A percentile compares a stretch with the other conserved stretches of the same genome.
These are phyloP conservation scores for Beauveria varroae DNA, from an alignment of 2,329 filamentous ascomycete genomes.

Conservation along the genomic window DNA sequence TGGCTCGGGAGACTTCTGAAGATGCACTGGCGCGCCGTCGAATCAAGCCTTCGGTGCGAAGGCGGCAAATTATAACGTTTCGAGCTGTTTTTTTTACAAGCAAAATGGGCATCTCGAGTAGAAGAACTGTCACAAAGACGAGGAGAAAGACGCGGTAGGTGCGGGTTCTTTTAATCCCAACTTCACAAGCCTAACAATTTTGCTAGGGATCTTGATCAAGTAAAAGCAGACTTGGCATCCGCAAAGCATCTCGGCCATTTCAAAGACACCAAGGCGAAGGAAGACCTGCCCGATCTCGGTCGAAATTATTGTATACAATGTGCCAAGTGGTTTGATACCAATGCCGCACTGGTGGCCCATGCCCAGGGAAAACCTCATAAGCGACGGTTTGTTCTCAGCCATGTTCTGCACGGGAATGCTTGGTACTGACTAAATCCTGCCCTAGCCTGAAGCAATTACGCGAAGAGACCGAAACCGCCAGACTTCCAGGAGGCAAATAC, in stretches of 20 bases:
- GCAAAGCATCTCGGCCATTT: slow-evolving; percentile 74
- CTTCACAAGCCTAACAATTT: neutral
- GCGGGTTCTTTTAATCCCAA: neutral
- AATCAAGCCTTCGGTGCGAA: no score
- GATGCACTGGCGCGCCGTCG: no score
- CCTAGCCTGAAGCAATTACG: slow-evolving; percentile 69
- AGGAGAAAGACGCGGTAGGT: slow-evolving; percentile 60
- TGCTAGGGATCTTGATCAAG: slow-evolving; percentile 83
- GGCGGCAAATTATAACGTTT: no score
- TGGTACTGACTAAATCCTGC: slow-evolving; percentile 14
- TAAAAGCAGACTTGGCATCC: slow-evolving; percentile 72
- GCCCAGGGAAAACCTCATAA: slow-evolving; percentile 87
- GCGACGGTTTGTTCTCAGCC: slow-evolving; percentile 48
- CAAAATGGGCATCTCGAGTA: slow-evolving; percentile 61
- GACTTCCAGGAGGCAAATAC: slow-evolving; percentile 6
- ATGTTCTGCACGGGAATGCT: neutral
- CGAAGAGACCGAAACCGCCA: slow-evolving; percentile 39
- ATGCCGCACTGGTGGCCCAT: slow-evolving; percentile 67
- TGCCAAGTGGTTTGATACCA: slow-evolving; percentile 91
- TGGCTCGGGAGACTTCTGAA: no score
- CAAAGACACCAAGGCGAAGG: slow-evolving; percentile 68
- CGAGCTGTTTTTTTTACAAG: neutral
- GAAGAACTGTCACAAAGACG: slow-evolving; percentile 65
- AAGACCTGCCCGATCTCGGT: slow-evolving; percentile 84
- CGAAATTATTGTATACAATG: slow-evolving; percentile 86